These are phyloP conservation scores for Wickerhamomyces chaumierensis DNA, from an alignment of 805 yeast species.

Conservation along the genomic window DNA sequence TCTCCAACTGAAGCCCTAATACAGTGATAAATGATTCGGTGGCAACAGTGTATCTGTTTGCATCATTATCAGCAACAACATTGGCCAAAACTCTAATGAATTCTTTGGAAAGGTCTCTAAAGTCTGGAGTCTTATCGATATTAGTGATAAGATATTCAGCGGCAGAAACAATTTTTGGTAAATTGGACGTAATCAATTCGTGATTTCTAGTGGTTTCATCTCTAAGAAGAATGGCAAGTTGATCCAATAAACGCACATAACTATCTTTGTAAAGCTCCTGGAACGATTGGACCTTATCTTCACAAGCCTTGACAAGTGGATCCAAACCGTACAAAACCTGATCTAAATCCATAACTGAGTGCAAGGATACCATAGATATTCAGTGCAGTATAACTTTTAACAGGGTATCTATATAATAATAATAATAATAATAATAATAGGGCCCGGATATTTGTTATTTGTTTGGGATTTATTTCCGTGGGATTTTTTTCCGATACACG, in stretches of 20 bases:
- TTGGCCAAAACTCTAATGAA: constrained; percentile 16
- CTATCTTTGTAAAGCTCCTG: constrained; percentile 14
- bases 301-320: constrained; percentile 11
- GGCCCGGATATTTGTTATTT: too few species aligned
- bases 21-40: constrained; percentile 2
- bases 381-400: too few species aligned
- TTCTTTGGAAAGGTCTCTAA: constrained; percentile 9
- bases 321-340: constrained; percentile 16
- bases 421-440: too few species aligned
- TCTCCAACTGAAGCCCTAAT: constrained; percentile 6
- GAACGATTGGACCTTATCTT: constrained; percentile 2
- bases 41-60: constrained; percentile 10
- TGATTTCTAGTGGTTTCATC: constrained; percentile 9
- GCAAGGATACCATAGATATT: too few species aligned
- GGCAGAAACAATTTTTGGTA: constrained; percentile 8
- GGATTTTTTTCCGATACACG: too few species aligned
- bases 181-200: constrained; percentile 6
- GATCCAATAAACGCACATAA: constrained; percentile 12
- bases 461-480: too few species aligned
- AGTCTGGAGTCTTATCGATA: neutral
- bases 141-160: constrained; percentile 6
- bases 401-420: too few species aligned
- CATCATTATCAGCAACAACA: constrained; percentile 17
- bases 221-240: constrained; percentile 14
- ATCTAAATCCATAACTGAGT: constrained; percentile 17